These are phyloP conservation scores for Nemania abortiva DNA, from an alignment of 2,329 filamentous ascomycete genomes.

Conservation along the genomic window DNA sequence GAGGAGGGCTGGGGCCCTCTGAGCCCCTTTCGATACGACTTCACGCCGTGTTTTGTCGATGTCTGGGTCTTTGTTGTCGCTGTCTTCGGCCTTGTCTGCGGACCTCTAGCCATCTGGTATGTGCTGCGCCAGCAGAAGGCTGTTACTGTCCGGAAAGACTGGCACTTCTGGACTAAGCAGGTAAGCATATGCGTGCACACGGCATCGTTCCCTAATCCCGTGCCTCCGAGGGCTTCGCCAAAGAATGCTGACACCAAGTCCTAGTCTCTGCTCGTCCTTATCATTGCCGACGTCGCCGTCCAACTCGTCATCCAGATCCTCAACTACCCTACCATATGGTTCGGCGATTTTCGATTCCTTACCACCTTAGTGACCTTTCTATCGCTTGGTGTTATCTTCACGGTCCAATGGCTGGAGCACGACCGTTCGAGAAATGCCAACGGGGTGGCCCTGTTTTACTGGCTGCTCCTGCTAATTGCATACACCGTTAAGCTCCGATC, in stretches of 20 bases:
- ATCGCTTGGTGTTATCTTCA: constrained; percentile 80
- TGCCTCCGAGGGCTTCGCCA: background rate
- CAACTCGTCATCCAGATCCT: constrained; percentile 83
- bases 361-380: constrained; percentile 78
- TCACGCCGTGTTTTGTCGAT: constrained; percentile 97
- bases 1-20: constrained; percentile 95
- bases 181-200: constrained; percentile 60
- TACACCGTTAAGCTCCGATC: constrained; percentile 88
- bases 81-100: constrained; percentile 81
- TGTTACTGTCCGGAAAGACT: constrained; percentile 79
- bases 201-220: background rate
- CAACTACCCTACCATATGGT: constrained; percentile 77
- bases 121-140: constrained; percentile 77
- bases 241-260: constrained; percentile 20
- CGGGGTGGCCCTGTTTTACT: constrained; percentile 90
- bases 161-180: constrained; percentile 94
- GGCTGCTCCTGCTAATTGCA: constrained; percentile 85
- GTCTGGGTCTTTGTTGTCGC: constrained; percentile 85
- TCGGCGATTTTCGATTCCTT: constrained; percentile 87
- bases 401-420: constrained; percentile 89
- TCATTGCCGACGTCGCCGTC: constrained; percentile 75
- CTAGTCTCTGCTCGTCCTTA: constrained; percentile 55
- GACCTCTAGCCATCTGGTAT: constrained; percentile 83
- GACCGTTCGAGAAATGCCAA: constrained; percentile 85
- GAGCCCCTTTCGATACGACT: constrained; percentile 88